Conservation (phyloP, 2,329 filamentous ascomycete species). For the Neofusicoccum parvum region DNA sequence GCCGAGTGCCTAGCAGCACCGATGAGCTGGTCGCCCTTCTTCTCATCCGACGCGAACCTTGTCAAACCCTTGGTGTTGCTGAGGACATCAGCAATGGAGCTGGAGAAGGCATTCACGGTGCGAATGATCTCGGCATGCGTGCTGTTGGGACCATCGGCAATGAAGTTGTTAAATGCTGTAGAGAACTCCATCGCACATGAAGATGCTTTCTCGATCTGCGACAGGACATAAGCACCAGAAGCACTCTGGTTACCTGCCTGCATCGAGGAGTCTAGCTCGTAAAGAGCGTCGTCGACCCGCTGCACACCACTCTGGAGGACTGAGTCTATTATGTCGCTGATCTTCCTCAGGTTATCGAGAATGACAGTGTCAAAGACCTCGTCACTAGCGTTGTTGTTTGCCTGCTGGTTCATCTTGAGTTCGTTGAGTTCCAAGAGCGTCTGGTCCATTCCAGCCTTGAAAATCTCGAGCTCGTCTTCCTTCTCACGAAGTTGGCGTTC, state of each 20-base stretch:
- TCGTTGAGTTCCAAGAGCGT: slow-evolving; percentile 91
- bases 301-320: slow-evolving; percentile 91
- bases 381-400: slow-evolving; percentile 79
- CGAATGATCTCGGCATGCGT: slow-evolving; percentile 90
- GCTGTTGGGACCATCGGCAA: slow-evolving; percentile 92
- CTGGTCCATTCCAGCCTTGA: slow-evolving; percentile 97
- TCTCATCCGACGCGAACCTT: slow-evolving; percentile 91
- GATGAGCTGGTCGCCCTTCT: slow-evolving; percentile 85
- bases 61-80: slow-evolving; percentile 96
- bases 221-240: slow-evolving; percentile 89
- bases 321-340: slow-evolving; percentile 96
- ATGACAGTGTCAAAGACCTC: slow-evolving; percentile 90
- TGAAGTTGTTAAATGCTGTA: slow-evolving; percentile 97
- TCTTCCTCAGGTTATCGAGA: slow-evolving; percentile 83
- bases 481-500: slow-evolving; percentile 87
- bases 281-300: slow-evolving; percentile 92
- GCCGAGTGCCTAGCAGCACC: slow-evolving; percentile 82
- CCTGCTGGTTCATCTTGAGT: slow-evolving; percentile 63
- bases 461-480: slow-evolving; percentile 96
- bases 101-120: slow-evolving; percentile 85
- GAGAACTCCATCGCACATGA: slow-evolving; percentile 95
- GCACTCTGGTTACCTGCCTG: slow-evolving; percentile 98
- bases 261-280: slow-evolving; percentile 97
- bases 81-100: slow-evolving; percentile 88
- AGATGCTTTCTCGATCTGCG: slow-evolving; percentile 95